A percentile compares a stretch with the other conserved stretches of the same genome.
These are phyloP conservation scores for Metschnikowia rubicola DNA, from an alignment of 805 yeast genomes.

Conservation along the genomic window DNA sequence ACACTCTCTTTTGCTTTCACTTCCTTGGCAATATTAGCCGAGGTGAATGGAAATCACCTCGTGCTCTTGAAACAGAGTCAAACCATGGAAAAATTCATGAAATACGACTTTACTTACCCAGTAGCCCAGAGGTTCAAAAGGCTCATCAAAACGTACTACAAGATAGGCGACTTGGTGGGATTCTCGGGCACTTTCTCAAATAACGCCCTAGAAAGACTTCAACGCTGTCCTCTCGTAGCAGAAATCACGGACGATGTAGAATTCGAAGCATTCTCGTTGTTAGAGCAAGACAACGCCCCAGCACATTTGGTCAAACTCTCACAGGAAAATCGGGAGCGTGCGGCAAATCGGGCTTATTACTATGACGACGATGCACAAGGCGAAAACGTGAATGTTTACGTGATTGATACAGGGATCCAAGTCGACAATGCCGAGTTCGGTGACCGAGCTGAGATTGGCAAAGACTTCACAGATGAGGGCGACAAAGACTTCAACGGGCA, in stretches of 20 bases:
- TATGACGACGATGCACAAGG: slow-evolving; percentile 51
- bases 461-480: slow-evolving; percentile 17
- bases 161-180: slow-evolving; percentile 71
- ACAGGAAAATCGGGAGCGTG: slow-evolving; percentile 25
- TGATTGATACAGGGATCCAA: slow-evolving; percentile 18
- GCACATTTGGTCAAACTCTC: slow-evolving; percentile 67
- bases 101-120: slow-evolving; percentile 39
- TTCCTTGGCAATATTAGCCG: slow-evolving; percentile 1
- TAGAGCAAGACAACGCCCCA: slow-evolving; percentile 48
- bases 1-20: slow-evolving; percentile 1
- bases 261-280: slow-evolving; percentile 52
- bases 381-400: slow-evolving; percentile 17
- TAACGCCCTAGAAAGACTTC: slow-evolving; percentile 45
- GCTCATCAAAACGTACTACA: slow-evolving; percentile 48
- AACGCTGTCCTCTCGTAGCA: slow-evolving; percentile 58
- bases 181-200: slow-evolving; percentile 60
- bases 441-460: slow-evolving; percentile 11
- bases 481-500: slow-evolving; percentile 47
- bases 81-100: slow-evolving; percentile 46
- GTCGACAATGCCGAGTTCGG: slow-evolving; percentile 13
- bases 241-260: slow-evolving; percentile 66
- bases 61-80: slow-evolving; percentile 51
- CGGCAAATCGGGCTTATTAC: slow-evolving; percentile 39
- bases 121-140: slow-evolving; percentile 41
- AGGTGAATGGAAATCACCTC: slow-evolving; percentile 31